Conservation (phyloP, 1,284 basidiomycete genomes). For the Laetiporus sulphureus region DNA sequence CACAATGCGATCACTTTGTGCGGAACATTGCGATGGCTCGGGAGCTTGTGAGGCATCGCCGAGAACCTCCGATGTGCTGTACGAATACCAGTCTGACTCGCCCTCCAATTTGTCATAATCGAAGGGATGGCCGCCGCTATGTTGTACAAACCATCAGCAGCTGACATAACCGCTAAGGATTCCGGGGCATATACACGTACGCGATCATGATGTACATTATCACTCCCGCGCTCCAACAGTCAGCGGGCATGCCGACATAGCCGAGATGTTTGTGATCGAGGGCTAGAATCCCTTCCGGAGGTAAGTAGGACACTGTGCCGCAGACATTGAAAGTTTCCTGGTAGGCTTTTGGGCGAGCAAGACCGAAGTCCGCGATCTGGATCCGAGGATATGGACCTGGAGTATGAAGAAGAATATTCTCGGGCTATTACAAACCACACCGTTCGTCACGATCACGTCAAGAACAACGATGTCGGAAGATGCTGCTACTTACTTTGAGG, state of each 20-base stretch:
- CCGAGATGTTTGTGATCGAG: slow-evolving; percentile 64
- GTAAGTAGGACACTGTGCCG: slow-evolving; percentile 80
- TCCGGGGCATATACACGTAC: slow-evolving; percentile 35
- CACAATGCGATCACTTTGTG: slow-evolving; percentile 47
- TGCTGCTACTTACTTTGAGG: slow-evolving; percentile 47
- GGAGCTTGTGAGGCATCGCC: slow-evolving; percentile 28
- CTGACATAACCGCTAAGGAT: not conserved
- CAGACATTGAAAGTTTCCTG: slow-evolving; percentile 76
- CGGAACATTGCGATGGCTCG: slow-evolving; percentile 40
- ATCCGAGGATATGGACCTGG: slow-evolving; percentile 78
- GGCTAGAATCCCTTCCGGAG: slow-evolving; percentile 75
- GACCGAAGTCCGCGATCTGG: slow-evolving; percentile 81
- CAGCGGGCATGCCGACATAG: slow-evolving; percentile 74
- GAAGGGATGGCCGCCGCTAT: slow-evolving; percentile 68
- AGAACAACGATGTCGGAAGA: not conserved
- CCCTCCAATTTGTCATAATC: slow-evolving; percentile 36
- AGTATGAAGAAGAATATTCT: slow-evolving; percentile 74
- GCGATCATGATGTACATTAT: slow-evolving; percentile 76
- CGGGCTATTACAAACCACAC: slow-evolving; percentile 51
- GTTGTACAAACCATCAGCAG: slow-evolving; percentile 9
- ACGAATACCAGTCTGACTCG: slow-evolving; percentile 20
- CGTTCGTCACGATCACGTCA: too few species aligned
- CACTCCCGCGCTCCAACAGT: slow-evolving; percentile 81
- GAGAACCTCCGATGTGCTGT: slow-evolving; percentile 29
- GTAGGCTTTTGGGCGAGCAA: slow-evolving; percentile 72